phyloP scores from a whole-genome alignment of 2,329 filamentous ascomycete genomes.

The Aspergillus aculeatinus region DNA sequence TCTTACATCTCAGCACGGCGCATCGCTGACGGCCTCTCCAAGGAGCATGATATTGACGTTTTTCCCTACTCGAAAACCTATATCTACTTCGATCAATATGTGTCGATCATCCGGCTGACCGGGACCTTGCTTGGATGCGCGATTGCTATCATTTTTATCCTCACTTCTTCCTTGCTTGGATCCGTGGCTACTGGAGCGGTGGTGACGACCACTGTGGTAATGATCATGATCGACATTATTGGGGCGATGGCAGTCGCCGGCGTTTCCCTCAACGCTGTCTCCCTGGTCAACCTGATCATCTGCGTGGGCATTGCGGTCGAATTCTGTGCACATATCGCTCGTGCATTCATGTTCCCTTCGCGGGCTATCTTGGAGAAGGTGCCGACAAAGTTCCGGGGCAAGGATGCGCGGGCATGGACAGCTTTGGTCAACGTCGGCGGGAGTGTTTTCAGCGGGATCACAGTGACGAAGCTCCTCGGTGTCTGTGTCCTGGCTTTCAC shows the following conservation, averaged over 20 bases:
- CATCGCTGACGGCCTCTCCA: conserved; percentile 73
- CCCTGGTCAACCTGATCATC: conserved; percentile 93
- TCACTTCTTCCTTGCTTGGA: conserved; percentile 78
- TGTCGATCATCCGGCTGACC: conserved; percentile 77
- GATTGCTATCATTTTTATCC: conserved; percentile 77
- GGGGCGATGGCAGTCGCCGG: conserved; percentile 87
- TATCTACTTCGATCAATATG: conserved; percentile 98
- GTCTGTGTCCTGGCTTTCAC: conserved; percentile 93
- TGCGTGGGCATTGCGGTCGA: conserved; percentile 96
- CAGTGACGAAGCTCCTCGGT: conserved; percentile 89
- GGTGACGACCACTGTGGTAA: conserved; percentile 81
- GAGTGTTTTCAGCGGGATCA: conserved; percentile 94
- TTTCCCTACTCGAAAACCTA: conserved; percentile 98
- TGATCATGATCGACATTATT: conserved; percentile 92
- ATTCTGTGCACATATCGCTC: conserved; percentile 94
- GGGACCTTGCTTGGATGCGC: conserved; percentile 77
- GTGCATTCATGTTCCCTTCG: conserved; percentile 93
- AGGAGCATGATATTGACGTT: conserved; percentile 72
- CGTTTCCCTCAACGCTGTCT: conserved; percentile 92
- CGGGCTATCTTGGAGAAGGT: conserved; percentile 77
- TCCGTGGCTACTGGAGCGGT: conserved; percentile 78
- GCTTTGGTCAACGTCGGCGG: conserved; percentile 92
- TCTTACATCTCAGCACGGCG: conserved; percentile 87
- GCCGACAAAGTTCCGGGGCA: conserved; percentile 73
- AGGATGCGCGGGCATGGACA: conserved; percentile 85